Percentiles rank a stretch among this genome's conserved stretches.
phyloP scores from a whole-genome alignment of 371 early-diverging fungal species.

The Mucor sp. region DNA sequence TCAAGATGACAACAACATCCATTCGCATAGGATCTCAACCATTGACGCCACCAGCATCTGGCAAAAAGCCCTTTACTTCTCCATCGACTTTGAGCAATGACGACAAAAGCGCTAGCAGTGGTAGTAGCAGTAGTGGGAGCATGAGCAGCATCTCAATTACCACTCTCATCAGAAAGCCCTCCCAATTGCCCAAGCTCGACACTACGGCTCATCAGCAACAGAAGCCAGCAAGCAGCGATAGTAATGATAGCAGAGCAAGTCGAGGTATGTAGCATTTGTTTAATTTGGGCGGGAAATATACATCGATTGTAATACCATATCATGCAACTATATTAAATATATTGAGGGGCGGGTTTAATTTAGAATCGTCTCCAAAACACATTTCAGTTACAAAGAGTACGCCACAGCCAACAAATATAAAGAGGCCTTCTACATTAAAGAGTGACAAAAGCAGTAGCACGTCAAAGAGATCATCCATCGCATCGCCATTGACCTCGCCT shows the following conservation, averaged over 20 bases:
- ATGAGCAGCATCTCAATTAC: too few relatives aligned
- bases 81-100: not conserved
- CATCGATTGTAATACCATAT: not conserved
- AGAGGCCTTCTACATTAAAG: not conserved
- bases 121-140: not conserved
- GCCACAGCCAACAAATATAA: not conserved
- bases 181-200: not conserved
- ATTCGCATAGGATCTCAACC: constrained; percentile 10
- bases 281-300: not conserved
- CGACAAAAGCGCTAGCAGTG: not conserved
- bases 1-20: constrained; percentile 13
- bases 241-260: not conserved
- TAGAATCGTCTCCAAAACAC: not conserved
- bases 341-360: constrained; percentile 3
- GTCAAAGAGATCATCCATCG: not conserved
- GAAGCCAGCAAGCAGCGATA: not conserved
- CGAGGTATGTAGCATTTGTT: not conserved
- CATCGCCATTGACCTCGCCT: not conserved
- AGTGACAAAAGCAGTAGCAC: not conserved
- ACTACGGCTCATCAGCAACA: not conserved
- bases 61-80: not conserved
- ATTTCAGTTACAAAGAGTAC: not conserved
- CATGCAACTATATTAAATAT: not conserved
- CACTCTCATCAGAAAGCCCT: not conserved
- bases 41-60: not conserved